These are phyloP conservation scores for Wickerhamiella sergipiensis DNA, from an alignment of 805 yeast genomes.

Conservation along the genomic window DNA sequence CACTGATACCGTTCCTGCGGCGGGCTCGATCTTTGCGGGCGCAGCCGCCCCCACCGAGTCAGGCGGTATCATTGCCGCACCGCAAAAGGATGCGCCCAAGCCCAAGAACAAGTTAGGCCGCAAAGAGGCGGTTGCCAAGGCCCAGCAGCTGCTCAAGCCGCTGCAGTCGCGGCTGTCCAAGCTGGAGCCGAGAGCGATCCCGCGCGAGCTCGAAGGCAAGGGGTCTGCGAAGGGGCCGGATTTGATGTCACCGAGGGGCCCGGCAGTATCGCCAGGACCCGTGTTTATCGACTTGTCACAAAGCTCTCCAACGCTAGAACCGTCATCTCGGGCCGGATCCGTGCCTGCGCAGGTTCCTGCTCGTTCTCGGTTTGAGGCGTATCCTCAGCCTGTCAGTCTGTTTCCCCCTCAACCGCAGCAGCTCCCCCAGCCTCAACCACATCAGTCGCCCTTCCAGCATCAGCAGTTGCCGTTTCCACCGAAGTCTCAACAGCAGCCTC, in stretches of 20 bases:
- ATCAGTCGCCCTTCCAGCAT: background rate
- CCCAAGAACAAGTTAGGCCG: slow-evolving; percentile 7
- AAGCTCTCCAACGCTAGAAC: too few species aligned
- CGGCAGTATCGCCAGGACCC: background rate
- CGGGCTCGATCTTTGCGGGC: background rate
- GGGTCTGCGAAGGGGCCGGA: background rate
- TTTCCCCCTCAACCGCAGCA: too few species aligned
- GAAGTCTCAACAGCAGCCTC: background rate
- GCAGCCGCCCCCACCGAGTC: background rate
- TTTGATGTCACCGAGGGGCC: background rate
- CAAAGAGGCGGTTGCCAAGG: slow-evolving; percentile 14
- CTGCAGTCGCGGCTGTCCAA: slow-evolving; percentile 10
- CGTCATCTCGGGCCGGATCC: too few species aligned
- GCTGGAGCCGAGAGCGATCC: slow-evolving; percentile 8
- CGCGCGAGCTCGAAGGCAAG: slow-evolving; percentile 1
- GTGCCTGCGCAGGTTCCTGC: too few species aligned
- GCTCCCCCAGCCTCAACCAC: background rate
- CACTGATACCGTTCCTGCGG: background rate
- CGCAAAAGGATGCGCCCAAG: background rate
- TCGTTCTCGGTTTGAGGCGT: too few species aligned
- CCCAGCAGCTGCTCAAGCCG: slow-evolving; percentile 14
- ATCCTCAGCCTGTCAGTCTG: too few species aligned
- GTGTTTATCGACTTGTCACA: too few species aligned
- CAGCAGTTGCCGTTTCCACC: background rate
- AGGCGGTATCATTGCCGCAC: background rate